Base-by-base conservation (phyloP, 805 yeast species). In the Metschnikowia similis region DNA sequence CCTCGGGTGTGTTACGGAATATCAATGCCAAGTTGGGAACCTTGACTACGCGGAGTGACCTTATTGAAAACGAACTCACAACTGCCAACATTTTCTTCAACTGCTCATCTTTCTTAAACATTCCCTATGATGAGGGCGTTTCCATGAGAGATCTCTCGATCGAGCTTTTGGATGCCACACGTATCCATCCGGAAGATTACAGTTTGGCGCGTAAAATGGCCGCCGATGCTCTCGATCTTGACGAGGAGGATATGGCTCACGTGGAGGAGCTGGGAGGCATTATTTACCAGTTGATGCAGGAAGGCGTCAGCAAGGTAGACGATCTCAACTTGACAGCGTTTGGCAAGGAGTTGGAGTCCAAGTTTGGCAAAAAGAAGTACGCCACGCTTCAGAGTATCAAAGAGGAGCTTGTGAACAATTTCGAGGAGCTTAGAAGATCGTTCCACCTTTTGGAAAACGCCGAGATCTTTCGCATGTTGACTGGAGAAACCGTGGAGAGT, bases 121-220 rank as follows among this genome's bases (percentile, higher is more conserved):
- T 94, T 51, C 94, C 89, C 1, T 76, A 74, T 55, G 86, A 80
- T 49, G 80, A 83, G 47, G 77, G 83, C 56, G 74, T 82, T 41
- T 74, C 70, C 35, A 60, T 64, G 11, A 76, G 79, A 43, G 84
- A 83, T 51, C 71, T 81, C n/a, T 82, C 84, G 28, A 79, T 85
- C 34, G 97, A 92, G 61, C 75, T 86, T 39, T 76, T 94, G 57
- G 99, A 94, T 66, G 91, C 94, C 45, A 94, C 99, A 0, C 81
- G 99, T 71, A 90, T 94, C 42, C 99, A 94, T 61, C 98, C 98
- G 7, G 98, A 94, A 68, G 99, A 94, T 70, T 94, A 94, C 66
- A 96, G 89, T 56, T 76, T 94, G 58, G 98, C 97, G 3, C 82
- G 94, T 45, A 94, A 94, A 66, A 94, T 94, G 91, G 98, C 97